Evolutionary conservation across 2,329 filamentous ascomycete species (phyloP).

Genomic region (Arthrobotrys sinensis): DNA sequence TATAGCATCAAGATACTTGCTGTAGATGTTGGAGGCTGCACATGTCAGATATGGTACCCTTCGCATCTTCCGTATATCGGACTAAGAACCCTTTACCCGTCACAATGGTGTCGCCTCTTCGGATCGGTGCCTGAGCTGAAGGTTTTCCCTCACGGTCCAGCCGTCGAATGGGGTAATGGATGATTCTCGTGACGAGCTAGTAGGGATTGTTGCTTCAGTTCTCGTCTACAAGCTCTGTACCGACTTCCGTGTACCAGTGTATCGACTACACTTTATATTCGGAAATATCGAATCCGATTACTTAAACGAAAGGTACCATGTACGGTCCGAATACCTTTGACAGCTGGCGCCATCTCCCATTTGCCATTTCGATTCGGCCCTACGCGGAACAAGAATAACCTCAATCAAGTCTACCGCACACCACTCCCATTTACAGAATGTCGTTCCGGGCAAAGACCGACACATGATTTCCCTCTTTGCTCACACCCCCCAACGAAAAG

Average conservation of each 20-base stretch:
- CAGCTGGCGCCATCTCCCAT: constrained; percentile 46
- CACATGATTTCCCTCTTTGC: constrained; percentile 40
- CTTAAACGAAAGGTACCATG: constrained; percentile 27
- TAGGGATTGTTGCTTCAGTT: constrained; percentile 9
- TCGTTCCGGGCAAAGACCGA: constrained; percentile 58
- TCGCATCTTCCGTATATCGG: constrained; percentile 32
- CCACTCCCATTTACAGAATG: constrained; percentile 58
- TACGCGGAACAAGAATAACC: constrained; percentile 35
- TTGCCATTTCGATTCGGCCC: constrained; percentile 52
- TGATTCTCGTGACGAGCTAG: constrained; percentile 43
- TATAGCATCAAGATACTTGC: constrained; percentile 17
- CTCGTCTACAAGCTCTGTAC: constrained; percentile 14
- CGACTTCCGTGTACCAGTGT: constrained; percentile 12
- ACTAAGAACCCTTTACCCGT: constrained; percentile 22
- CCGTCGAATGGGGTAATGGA: constrained; percentile 31
- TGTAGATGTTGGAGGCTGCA: constrained; percentile 23
- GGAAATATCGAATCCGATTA: constrained; percentile 14
- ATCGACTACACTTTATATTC: constrained; percentile 25
- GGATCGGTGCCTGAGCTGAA: constrained; percentile 52
- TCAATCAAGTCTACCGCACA: constrained; percentile 29
- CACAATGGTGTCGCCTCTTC: constrained; percentile 47
- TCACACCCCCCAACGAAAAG: constrained; percentile 10
- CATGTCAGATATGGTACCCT: constrained; percentile 33
- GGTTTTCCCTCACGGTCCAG: constrained; percentile 31
- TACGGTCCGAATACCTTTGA: constrained; percentile 35